These are phyloP conservation scores for Hortaea werneckii DNA, from an alignment of 2,329 filamentous ascomycete genomes.

Conservation along the genomic window DNA sequence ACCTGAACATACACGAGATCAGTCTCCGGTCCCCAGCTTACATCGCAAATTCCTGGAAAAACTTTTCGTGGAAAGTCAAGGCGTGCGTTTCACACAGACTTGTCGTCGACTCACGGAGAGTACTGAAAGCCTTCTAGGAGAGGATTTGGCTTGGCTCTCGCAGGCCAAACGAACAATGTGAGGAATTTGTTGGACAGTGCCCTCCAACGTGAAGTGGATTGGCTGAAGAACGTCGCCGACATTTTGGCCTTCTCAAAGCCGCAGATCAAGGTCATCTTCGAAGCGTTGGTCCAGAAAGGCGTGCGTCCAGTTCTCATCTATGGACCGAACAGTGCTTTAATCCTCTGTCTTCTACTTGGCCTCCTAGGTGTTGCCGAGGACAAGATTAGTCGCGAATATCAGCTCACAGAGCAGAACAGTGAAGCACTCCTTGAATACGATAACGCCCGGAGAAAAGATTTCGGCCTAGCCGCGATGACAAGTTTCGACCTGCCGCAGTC, in stretches of 20 bases:
- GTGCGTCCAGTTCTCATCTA: neutral
- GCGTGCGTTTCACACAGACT: no score
- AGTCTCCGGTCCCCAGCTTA: no score
- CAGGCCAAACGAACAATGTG: no score
- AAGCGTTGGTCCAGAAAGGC: neutral
- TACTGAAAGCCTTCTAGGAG: no score
- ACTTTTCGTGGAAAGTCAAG: no score
- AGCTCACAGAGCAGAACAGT: neutral
- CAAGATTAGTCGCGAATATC: neutral
- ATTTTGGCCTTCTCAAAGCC: neutral
- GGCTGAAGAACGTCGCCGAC: no score
- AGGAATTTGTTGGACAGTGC: no score
- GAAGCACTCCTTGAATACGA: neutral
- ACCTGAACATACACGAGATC: no score
- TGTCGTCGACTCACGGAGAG: no score
- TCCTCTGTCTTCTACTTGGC: neutral
- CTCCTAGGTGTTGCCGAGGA: neutral
- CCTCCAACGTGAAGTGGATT: neutral
- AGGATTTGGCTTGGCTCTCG: no score
- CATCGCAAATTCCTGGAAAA: no score
- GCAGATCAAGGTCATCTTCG: neutral
- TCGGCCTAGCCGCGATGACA: neutral
- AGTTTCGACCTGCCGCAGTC: neutral
- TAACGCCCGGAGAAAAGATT: neutral
- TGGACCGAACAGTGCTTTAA: neutral